Evolutionary conservation across 495 filamentous ascomycete genomes (phyloP), one percentile per base, ranked within the genome.

Genomic region (Schizothecium vesticola): DNA sequence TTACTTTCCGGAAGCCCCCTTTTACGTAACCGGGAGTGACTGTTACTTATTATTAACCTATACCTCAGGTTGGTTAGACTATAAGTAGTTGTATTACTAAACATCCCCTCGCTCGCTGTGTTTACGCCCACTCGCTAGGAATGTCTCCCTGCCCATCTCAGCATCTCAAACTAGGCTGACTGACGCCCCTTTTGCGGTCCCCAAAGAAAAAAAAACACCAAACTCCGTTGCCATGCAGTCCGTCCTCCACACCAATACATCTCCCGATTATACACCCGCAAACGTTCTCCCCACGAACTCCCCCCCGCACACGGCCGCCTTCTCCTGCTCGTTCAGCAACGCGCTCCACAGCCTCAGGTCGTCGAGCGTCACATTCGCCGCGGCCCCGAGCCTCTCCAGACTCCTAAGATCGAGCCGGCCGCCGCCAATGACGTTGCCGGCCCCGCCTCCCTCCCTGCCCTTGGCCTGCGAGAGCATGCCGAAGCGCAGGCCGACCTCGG

Each of bases 401-500:
- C 69, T 69, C 62, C 72, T 60, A 25, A 73, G 56, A 58, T 77
- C 74, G 19, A 74, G 4, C 22, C 69, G 67, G 13, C 36, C 70
- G 0, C 68, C 63, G 5, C 68, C 70, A 29, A 71, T 71, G 22
- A 71, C 68, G 29, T 71, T 71, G 12, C 69, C 71, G 0, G 21
- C 57, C 10, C 63, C 56, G 26, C 51, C n/a, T 63, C 74, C 67
- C 12, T 70, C 68, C 33, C 71, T 75, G 16, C 73, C 75, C 70
- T 78, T 83, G 55, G 76, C 78, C 72, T 76, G 81, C 8, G 77
- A 82, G 57, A 98, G 79, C 22, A 99, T 90, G 23, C 85, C 91
- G 76, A 98, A 97, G 13, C 96, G 84, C 56, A 99, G 81, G 63
- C 90, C 87, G 21, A 97, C 94, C 80, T 99, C 95, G 5, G 88